Percentiles rank a stretch among this genome's conserved stretches.
Conservation (phyloP, 163 green algal genomes). For the Volvox carteri region DNA sequence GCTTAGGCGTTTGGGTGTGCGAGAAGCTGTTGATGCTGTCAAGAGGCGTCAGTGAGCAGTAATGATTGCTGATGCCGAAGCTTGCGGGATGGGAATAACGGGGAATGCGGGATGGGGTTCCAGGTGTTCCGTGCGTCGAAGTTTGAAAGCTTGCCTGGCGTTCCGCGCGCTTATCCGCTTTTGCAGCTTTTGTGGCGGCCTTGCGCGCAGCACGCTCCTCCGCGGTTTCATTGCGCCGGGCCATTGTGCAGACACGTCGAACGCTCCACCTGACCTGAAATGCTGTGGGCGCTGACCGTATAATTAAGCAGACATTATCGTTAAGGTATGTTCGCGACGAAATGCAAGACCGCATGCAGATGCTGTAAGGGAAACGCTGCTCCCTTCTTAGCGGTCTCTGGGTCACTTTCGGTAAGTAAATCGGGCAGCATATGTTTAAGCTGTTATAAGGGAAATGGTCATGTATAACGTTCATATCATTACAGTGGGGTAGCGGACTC, state of each 20-base stretch:
- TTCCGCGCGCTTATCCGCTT: constrained; percentile 28
- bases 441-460: no score
- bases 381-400: background rate
- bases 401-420: constrained; percentile 15
- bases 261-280: background rate
- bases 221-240: constrained; percentile 20
- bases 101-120: no score
- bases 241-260: constrained; percentile 1
- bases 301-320: background rate
- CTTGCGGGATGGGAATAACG: no score
- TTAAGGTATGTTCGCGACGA: background rate
- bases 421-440: background rate
- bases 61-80: no score
- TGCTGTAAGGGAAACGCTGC: background rate
- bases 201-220: constrained; percentile 31
- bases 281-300: background rate
- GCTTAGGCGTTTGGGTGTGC: no score
- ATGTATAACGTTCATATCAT: constrained; percentile 1
- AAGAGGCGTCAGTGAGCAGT: no score
- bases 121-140: no score
- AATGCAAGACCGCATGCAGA: background rate
- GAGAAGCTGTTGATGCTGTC: no score
- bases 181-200: background rate
- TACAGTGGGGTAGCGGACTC: no score
- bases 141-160: constrained; percentile 36